Base-by-base conservation (phyloP, 2,329 filamentous ascomycete species). In the Sclerotinia glacialis region DNA sequence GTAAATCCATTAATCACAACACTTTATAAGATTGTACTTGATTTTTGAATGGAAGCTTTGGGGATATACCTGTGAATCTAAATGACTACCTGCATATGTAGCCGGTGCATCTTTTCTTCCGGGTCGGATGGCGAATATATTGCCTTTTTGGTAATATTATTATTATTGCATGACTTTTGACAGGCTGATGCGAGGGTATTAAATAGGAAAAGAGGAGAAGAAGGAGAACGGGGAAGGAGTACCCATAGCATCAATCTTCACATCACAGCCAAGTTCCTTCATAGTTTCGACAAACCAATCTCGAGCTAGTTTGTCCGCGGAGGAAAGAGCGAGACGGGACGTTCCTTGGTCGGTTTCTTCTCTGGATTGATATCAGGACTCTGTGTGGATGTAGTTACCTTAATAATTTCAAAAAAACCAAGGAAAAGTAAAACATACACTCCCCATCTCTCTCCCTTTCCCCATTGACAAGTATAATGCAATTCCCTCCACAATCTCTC, bases 121-220 rank as follows among this genome's bases (percentile, higher is more conserved):
- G 3, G 86, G 84, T 3, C 88, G 83, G 4, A 91, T 81, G 0
- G 90, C 89, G 74, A 94, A 95, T 68, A 89, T 90, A 71, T 94
- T 95, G 9, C 74, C 74, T 74, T 42, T 5, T n/a, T 21, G 2
- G 37, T 34, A 11, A 11, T 26, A 1, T 12, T 16, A 3, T 37
- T 11, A 49, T 60, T 26, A 37, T 14, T 16, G 11, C 28, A n/a
- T 37, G 42, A 2, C 1, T 18, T 34, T 23, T 12, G 26, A 23
- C 12, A n/a, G n/a, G 16, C 9, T n/a, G 4, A 53, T 53, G 8
- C 2, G 2, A 37, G 44, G 9, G 37, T 11, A 5, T 37, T 16
- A 14, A 21, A 28, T 2, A 11, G 11, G 21, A 49, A 6, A 21
- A 31, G 4, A 18, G 12, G 16, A 14, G 18, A 5, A 28, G 16